Conservation (phyloP, 1,139 yeast genomes). For the Candida freyschussii region DNA sequence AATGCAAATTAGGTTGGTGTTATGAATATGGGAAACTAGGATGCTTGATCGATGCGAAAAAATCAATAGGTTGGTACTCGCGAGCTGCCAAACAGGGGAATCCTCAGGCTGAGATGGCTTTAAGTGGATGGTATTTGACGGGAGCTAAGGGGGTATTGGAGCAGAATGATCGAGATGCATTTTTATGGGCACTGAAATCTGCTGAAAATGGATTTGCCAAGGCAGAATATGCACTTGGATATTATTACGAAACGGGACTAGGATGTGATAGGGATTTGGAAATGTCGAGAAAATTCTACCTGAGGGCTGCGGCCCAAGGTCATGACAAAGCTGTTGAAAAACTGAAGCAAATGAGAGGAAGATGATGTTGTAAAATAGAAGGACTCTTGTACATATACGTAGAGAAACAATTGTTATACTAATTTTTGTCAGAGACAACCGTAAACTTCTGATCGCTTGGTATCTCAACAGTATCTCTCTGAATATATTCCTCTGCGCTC, state of each 20-base stretch:
- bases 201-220: constrained; percentile 75
- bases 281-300: constrained; percentile 50
- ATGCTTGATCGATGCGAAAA: constrained; percentile 59
- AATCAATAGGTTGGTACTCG: constrained; percentile 86
- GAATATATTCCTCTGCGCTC: constrained; percentile 2
- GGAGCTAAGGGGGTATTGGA: constrained; percentile 71
- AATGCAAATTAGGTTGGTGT: constrained; percentile 79
- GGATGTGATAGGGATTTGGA: constrained; percentile 48
- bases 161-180: constrained; percentile 75
- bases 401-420: too few relatives aligned
- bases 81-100: constrained; percentile 72
- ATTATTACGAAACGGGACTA: constrained; percentile 74
- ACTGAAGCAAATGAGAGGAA: constrained; percentile 14
- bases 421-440: too few relatives aligned
- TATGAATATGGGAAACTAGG: constrained; percentile 83
- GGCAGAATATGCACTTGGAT: constrained; percentile 82
- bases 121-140: constrained; percentile 87
- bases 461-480: constrained; percentile 10
- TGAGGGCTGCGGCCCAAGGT: constrained; percentile 55
- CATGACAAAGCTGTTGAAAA: constrained; percentile 46
- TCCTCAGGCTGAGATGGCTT: constrained; percentile 83
- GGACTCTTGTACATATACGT: too few relatives aligned
- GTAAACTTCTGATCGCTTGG: constrained; percentile 12
- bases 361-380: too few relatives aligned
- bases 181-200: constrained; percentile 85